Percentiles rank a stretch among this genome's conserved stretches.
Evolutionary conservation across 192 early-diverging fungal species (phyloP).

Genomic region (Pilaira anomala): DNA sequence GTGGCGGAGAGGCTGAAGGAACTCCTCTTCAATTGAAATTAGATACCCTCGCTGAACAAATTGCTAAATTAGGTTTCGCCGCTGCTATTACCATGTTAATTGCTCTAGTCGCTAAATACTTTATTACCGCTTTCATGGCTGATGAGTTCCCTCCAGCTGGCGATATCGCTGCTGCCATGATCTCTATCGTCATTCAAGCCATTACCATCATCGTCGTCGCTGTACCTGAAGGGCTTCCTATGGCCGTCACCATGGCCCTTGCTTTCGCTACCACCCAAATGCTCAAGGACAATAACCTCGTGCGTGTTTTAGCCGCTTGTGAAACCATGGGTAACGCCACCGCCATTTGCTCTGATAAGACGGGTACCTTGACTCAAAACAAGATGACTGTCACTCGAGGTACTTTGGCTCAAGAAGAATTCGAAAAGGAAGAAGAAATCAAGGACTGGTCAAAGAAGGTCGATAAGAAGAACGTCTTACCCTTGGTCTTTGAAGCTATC

Average conservation of each 20-base stretch:
- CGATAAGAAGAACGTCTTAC: conserved; percentile 30
- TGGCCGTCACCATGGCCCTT: conserved; percentile 82
- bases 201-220: conserved; percentile 81
- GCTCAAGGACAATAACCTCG: conserved; percentile 78
- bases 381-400: conserved; percentile 76
- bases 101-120: conserved; percentile 64
- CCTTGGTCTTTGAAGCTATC: conserved; percentile 56
- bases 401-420: conserved; percentile 45
- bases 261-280: conserved; percentile 80
- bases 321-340: conserved; percentile 85
- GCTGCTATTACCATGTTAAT: conserved; percentile 81
- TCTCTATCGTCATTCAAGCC: conserved; percentile 73
- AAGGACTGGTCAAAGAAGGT: conserved; percentile 51
- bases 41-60: conserved; percentile 82
- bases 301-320: conserved; percentile 73
- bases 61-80: conserved; percentile 87
- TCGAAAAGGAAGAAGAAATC: conserved; percentile 40
- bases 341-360: conserved; percentile 84
- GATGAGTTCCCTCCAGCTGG: conserved; percentile 57
- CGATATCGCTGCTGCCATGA: conserved; percentile 57
- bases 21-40: conserved; percentile 95
- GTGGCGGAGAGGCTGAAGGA: conserved; percentile 56
- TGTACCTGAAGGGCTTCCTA: conserved; percentile 83
- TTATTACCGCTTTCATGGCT: conserved; percentile 55
- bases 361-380: conserved; percentile 82